Evolutionary conservation across 2,329 filamentous ascomycete species (phyloP).

Genomic region (Lachnellula subtilissima): DNA sequence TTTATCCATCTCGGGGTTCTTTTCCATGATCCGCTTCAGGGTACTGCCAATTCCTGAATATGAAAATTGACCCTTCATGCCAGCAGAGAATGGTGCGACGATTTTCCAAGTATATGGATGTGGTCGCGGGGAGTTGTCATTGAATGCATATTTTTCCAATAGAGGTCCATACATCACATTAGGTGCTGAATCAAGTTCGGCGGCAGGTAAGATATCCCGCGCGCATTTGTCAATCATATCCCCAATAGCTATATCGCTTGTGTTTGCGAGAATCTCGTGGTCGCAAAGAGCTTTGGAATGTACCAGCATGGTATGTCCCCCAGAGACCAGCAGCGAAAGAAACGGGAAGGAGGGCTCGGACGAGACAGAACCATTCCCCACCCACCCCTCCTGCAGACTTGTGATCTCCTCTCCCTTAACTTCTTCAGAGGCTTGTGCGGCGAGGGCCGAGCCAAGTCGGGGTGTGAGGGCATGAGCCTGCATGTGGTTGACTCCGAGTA

Average conservation of each 20-base stretch:
- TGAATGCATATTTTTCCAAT: conserved; percentile 77
- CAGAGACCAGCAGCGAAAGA: conserved; percentile 81
- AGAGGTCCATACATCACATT: conserved; percentile 75
- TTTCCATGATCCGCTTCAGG: conserved; percentile 52
- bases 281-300: conserved; percentile 62
- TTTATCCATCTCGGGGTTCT: conserved; percentile 41
- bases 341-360: conserved; percentile 67
- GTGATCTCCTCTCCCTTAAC: too few species aligned
- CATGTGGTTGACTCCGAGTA: conserved; percentile 93
- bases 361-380: background rate
- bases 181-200: conserved; percentile 47
- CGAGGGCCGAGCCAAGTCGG: conserved; percentile 63
- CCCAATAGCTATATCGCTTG: conserved; percentile 79
- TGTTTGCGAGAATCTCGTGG: conserved; percentile 69
- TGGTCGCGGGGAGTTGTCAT: conserved; percentile 29
- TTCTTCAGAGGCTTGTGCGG: conserved; percentile 15
- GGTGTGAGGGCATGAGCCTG: conserved; percentile 92
- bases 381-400: too few species aligned
- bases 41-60: conserved; percentile 69
- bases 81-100: conserved; percentile 59
- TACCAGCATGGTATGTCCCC: conserved; percentile 86
- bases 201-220: conserved; percentile 64
- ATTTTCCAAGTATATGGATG: conserved; percentile 60
- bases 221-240: conserved; percentile 87
- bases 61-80: conserved; percentile 51